Percentiles rank a stretch among this genome's conserved stretches.
These are phyloP conservation scores for Dipteronia dyeriana DNA, from an alignment of 345 rosid genomes.

Conservation along the genomic window DNA sequence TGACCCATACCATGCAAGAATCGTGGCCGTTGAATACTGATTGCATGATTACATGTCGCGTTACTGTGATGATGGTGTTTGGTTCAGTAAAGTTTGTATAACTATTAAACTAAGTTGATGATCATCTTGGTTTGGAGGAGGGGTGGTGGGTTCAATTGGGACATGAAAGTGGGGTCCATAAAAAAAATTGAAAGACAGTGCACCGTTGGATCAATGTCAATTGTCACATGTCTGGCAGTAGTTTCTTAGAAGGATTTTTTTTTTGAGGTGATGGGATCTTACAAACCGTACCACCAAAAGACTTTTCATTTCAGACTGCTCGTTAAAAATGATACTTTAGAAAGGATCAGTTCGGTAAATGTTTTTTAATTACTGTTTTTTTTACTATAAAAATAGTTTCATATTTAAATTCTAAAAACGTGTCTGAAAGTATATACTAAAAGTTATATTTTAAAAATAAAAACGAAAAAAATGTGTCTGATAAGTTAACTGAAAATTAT, in stretches of 20 bases:
- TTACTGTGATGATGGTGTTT: not conserved
- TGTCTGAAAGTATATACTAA: too few relatives aligned
- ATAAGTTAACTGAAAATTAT: too few relatives aligned
- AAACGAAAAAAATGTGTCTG: too few relatives aligned
- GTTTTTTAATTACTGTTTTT: too few relatives aligned
- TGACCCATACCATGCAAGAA: not conserved
- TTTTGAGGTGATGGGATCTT: not conserved
- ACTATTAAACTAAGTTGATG: too few relatives aligned
- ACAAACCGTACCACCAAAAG: not conserved
- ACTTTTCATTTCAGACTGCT: not conserved
- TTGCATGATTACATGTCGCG: conserved; percentile 9
- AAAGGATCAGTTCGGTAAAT: too few relatives aligned
- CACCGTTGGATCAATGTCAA: not conserved
- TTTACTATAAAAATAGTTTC: too few relatives aligned
- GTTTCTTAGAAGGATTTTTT: not conserved
- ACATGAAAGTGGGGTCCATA: not conserved
- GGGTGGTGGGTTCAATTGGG: too few relatives aligned
- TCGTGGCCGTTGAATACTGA: not conserved
- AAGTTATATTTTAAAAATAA: too few relatives aligned
- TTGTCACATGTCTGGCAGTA: not conserved
- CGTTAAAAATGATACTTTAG: not conserved
- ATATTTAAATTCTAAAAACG: too few relatives aligned
- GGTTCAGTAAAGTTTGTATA: not conserved
- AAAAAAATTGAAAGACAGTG: not conserved
- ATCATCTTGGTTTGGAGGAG: too few relatives aligned